Conservation (phyloP, 306 rosid species). For the barrel medic (Medicago truncatula) region MtrunA17r5.0-ANR NC_053042.1:45546501-45547000, state of each 20-base stretch:
- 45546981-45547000: slow-evolving; percentile 77
- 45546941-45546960: slow-evolving; percentile 83
- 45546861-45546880: slow-evolving; percentile 85
- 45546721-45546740: slow-evolving; percentile 70
- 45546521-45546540: not conserved
- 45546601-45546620: not conserved
- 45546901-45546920: slow-evolving; percentile 91
- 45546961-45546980: slow-evolving; percentile 59
- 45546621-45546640: not conserved
- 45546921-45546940: slow-evolving; percentile 90
- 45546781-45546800: slow-evolving; percentile 85
- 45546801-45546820: slow-evolving; percentile 80
- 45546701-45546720: slow-evolving; percentile 92
- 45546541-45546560: not conserved
- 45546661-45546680: slow-evolving; percentile 96
- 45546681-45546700: slow-evolving; percentile 87
- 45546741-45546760: slow-evolving; percentile 77
- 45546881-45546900: slow-evolving; percentile 97
- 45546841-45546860: slow-evolving; percentile 89
- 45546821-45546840: slow-evolving; percentile 81
- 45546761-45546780: slow-evolving; percentile 93
- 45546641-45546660: slow-evolving; percentile 37
- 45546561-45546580: not conserved
- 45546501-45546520: not conserved
- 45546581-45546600: too few species aligned